Evolutionary conservation across 495 filamentous ascomycete species (phyloP), one percentile per base, ranked within the genome.

Genomic region (Hypomontagnella submonticulosa): DNA sequence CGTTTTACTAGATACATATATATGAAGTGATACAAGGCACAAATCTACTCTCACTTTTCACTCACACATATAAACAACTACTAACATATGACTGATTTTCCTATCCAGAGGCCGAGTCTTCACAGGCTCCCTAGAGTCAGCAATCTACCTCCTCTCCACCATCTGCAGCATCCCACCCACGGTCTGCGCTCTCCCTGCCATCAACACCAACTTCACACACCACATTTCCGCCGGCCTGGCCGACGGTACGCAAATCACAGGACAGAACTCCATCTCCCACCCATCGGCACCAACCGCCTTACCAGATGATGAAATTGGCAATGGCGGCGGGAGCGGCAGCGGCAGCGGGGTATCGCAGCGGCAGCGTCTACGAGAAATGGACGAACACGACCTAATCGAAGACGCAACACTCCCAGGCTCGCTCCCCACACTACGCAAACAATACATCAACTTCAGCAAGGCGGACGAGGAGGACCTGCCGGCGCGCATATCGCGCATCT

Each of bases 221-320:
- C 94, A 98, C 75, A 98, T 98, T 73, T 90, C 88, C 13, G 95
- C 92, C 2, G 90, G 89, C 0, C 81, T 97, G 0, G 81, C 78
- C 41, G 83, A 97, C 73, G 90, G 91, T 4, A 88, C 85, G 11
- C 77, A 87, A n/a, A 95, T 98, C 64, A 88, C 89, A 0, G 94
- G 94, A 1, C 95, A 98, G 70, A 97, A 97, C 75, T 88, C 88
- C 69, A 98, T 98, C 72, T 91, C 88, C 9, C 95, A 98, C 71
- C 94, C 94, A 1, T 87, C 85, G 0, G 78, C 75, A 11, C 77
- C 81, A 0, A 81, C 80, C 0, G 81, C 85, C 4, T 75, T 86
- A 0, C 81, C 80, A 6, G 78, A 79, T 57, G 40, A 59, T 44
- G 58, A 56, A 57, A 61, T 5, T 66, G 6, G 69, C 48, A 36